Conservation (phyloP, 2,329 filamentous ascomycete species). For the Aspergillus sp. region DNA sequence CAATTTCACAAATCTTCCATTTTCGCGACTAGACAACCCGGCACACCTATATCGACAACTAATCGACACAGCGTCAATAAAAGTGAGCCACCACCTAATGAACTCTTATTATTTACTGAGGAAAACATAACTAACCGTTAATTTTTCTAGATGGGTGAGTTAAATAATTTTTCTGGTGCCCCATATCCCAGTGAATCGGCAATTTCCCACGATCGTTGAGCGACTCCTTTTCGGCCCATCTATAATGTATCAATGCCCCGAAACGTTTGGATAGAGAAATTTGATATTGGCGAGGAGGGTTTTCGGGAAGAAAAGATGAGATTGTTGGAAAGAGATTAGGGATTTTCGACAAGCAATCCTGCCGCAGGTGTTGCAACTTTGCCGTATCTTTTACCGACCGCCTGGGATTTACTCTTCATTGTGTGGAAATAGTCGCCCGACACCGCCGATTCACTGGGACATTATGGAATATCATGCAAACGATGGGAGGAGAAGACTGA, state of each 20-base stretch:
- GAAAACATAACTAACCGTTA: conserved; percentile 28
- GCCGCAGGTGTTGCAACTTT: conserved; percentile 9
- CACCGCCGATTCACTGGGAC: conserved; percentile 7
- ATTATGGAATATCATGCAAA: neutral
- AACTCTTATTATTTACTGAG: conserved; percentile 15
- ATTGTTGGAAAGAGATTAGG: neutral
- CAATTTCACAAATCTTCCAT: conserved; percentile 42
- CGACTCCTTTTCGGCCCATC: conserved; percentile 17
- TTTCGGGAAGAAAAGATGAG: neutral
- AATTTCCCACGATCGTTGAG: conserved; percentile 29
- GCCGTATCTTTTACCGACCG: neutral
- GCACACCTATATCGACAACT: conserved; percentile 38
- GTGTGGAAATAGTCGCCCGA: conserved; percentile 19
- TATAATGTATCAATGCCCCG: neutral
- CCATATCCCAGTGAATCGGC: conserved; percentile 29
- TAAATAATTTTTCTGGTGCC: conserved; percentile 27
- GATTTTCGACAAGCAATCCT: conserved; percentile 5
- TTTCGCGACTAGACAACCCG: conserved; percentile 38
- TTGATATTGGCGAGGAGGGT: neutral
- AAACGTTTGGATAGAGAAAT: neutral
- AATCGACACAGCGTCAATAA: conserved; percentile 54
- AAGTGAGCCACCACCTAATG: conserved; percentile 43
- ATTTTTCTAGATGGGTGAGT: conserved; percentile 62
- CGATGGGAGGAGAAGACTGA: conserved; percentile 29
- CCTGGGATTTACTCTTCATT: conserved; percentile 12